Conservation (phyloP, 129 eudicot species). For the Saposhnikovia divaricata region DNA sequence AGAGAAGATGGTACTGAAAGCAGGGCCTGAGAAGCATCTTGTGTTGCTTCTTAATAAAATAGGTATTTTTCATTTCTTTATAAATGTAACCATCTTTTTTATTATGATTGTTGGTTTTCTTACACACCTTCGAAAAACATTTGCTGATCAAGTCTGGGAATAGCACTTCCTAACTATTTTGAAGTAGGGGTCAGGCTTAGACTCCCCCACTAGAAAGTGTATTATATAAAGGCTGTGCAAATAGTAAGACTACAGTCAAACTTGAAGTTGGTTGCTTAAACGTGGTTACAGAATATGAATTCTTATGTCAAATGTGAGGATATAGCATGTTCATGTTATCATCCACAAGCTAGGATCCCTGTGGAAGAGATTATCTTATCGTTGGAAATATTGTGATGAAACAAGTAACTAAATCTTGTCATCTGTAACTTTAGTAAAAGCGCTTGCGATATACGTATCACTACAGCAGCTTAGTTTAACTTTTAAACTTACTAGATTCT, state of each 20-base stretch:
- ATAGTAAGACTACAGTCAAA: too few relatives aligned
- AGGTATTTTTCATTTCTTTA: conserved; percentile 31
- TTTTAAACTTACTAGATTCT: not conserved
- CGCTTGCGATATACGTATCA: not conserved
- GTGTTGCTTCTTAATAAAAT: conserved; percentile 89
- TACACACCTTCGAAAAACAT: not conserved
- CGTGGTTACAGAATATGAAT: not conserved
- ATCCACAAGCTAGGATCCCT: not conserved
- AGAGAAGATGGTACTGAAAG: conserved; percentile 86
- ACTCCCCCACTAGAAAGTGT: not conserved
- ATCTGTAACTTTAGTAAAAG: not conserved
- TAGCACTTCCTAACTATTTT: not conserved
- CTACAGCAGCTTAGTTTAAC: not conserved
- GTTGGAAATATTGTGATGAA: not conserved
- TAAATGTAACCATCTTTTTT: not conserved
- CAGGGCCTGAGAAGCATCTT: conserved; percentile 80
- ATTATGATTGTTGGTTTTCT: not conserved
- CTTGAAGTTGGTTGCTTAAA: not conserved
- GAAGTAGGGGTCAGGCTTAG: not conserved
- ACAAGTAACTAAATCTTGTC: not conserved
- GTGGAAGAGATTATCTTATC: not conserved
- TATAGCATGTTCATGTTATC: not conserved
- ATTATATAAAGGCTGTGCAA: not conserved
- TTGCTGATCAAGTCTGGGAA: not conserved
- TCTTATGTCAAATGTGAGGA: not conserved